A percentile compares a stretch with the other conserved stretches of the same genome.
These are phyloP conservation scores for Podaxis sp. DNA, from an alignment of 768 basidiomycete genomes.

Conservation along the genomic window DNA sequence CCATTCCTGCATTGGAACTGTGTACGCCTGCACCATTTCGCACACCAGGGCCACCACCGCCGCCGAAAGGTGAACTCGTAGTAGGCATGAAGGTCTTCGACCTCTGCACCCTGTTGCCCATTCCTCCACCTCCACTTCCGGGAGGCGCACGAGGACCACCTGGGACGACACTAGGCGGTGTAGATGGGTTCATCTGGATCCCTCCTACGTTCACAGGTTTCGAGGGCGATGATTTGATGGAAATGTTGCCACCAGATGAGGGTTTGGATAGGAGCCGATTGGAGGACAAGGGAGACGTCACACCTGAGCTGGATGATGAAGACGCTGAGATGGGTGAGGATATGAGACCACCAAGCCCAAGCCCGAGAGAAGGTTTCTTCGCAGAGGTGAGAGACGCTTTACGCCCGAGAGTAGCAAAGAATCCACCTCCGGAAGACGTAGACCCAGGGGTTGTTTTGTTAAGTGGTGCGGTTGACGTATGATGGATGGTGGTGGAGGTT, in stretches of 20 bases:
- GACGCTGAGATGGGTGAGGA: constrained; percentile 22
- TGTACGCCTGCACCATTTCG: constrained; percentile 21
- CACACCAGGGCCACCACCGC: constrained; percentile 1
- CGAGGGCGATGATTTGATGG: neutral
- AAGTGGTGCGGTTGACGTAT: neutral
- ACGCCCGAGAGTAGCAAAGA: constrained; percentile 75
- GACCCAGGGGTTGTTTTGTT: neutral
- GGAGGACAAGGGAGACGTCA: constrained; percentile 7
- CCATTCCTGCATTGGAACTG: constrained; percentile 23
- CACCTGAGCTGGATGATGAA: constrained; percentile 13
- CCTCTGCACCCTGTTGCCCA: constrained; percentile 48
- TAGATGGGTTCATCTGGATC: constrained; percentile 4
- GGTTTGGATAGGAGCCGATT: constrained; percentile 14
- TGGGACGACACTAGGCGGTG: constrained; percentile 5
- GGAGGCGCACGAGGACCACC: constrained; percentile 72
- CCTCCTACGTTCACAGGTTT: constrained; percentile 2
- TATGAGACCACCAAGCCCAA: constrained; percentile 14
- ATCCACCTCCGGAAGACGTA: constrained; percentile 37
- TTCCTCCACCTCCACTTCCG: constrained; percentile 37
- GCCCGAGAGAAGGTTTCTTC: constrained; percentile 15
- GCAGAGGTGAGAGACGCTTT: constrained; percentile 52
- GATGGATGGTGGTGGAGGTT: constrained; percentile 3
- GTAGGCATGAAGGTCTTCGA: constrained; percentile 63
- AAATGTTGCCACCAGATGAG: neutral
- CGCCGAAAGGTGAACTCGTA: constrained; percentile 28